These are phyloP conservation scores for Aegilops longissima DNA, from an alignment of 176 grass and related monocot genomes.

Conservation along the genomic window DNA sequence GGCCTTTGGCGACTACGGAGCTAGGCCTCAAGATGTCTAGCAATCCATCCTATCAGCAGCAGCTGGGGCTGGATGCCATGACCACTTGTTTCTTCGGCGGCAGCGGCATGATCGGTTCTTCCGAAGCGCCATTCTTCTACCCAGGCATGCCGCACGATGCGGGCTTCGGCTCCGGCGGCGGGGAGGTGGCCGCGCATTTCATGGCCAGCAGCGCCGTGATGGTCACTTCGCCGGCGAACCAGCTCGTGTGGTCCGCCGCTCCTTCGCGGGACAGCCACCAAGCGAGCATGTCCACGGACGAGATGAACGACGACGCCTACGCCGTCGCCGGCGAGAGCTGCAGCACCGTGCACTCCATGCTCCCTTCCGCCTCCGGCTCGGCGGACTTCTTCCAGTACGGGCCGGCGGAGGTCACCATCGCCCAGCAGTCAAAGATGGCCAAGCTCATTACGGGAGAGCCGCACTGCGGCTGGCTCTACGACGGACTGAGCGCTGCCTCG, in stretches of 20 bases:
- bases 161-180: constrained; percentile 27
- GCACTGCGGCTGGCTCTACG: constrained; percentile 15
- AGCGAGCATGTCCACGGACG: constrained; percentile 28
- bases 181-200: constrained; percentile 19
- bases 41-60: constrained; percentile 48
- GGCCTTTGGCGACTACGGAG: constrained; percentile 21
- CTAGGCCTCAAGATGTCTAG: constrained; percentile 27
- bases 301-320: constrained; percentile 16
- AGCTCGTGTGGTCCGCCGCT: constrained; percentile 34
- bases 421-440: constrained; percentile 23
- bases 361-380: not conserved
- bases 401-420: constrained; percentile 21
- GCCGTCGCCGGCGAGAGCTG: constrained; percentile 39
- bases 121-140: constrained; percentile 40
- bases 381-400: constrained; percentile 23
- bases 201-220: constrained; percentile 11
- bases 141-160: constrained; percentile 23
- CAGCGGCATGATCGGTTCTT: constrained; percentile 22
- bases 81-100: constrained; percentile 34
- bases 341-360: constrained; percentile 44
- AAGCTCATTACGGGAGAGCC: not conserved
- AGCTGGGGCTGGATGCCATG: constrained; percentile 47
- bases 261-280: constrained; percentile 30
- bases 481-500: not conserved
- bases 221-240: constrained; percentile 39